Base-by-base conservation (phyloP, 164 flowering plant species). In the Chloranthus sessilifolius region DNA sequence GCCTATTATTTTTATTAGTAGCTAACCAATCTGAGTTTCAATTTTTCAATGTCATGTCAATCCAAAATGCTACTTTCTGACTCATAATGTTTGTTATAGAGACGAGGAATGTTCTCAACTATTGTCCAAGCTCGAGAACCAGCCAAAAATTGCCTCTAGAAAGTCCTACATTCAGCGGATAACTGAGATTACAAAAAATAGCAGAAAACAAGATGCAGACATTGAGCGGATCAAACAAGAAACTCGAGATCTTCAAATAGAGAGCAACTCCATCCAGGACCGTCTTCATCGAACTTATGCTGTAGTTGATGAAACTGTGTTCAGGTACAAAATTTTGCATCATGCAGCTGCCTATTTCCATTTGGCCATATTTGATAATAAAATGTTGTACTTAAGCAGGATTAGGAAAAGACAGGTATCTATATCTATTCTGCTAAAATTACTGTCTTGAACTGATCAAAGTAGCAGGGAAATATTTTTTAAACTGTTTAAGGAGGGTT, bases 181-280 rank as follows among this genome's bases (percentile, higher is more conserved):
- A 50, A 62, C 73, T 26, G 95, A 87, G 71, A 87, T 84, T 50
- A 82, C 91, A 19, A 90, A 81, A 52, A 90, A 87, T 66, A 82
- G 95, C 63, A 67, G 87, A 60, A 87, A 90, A 63, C 86, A 77
- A 55, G 89, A 90, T 47, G 66, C 73, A 38, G 95, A 84, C 59
- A 75, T 87, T 20, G 80, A 87, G 36, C 69, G 69, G 41, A 87
- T 87, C 61, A 47, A 87, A 21, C 72, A 72, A 59, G 91, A 82
- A 5, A 87, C 95, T 0, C 73, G 91, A 58, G 87, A 82, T 63
- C 79, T 90, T 56, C 95, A 83, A 60, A 52, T 87, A 50, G 91
- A 82, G 62, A 87, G 83, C 51, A 85, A 87, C 50, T 64, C 78
- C 34, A 74, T 83, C 52, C 88, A 82, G 69, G 96, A 87, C 43